Evolutionary conservation across 805 yeast species (phyloP).

Genomic region (Ogataea trehaloabstinens): DNA sequence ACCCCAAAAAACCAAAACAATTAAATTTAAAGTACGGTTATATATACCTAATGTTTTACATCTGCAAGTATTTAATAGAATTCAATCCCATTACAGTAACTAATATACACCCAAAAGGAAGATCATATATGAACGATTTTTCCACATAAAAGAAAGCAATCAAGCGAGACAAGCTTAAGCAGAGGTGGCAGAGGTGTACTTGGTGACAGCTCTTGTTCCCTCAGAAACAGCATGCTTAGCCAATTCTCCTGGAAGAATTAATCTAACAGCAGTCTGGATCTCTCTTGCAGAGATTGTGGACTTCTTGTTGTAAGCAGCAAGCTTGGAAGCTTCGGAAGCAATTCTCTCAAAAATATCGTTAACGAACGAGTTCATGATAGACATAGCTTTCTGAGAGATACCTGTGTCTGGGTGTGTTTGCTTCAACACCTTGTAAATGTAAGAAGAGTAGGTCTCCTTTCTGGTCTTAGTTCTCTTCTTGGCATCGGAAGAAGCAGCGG

Average conservation of each 20-base stretch:
- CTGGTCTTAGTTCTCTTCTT: conserved; percentile 94
- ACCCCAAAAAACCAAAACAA: too few relatives aligned
- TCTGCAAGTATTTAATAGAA: conserved; percentile 11
- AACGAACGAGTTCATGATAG: conserved; percentile 97
- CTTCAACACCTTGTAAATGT: conserved; percentile 96
- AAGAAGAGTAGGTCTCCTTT: conserved; percentile 97
- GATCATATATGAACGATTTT: conserved; percentile 15
- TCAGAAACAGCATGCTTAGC: conserved; percentile 98
- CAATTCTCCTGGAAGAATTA: conserved; percentile 95
- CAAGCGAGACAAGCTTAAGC: conserved; percentile 25
- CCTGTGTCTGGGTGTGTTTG: conserved; percentile 99
- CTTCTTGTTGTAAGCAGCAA: conserved; percentile 98
- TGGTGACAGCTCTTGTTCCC: conserved; percentile 97
- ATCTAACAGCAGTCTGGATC: conserved; percentile 96
- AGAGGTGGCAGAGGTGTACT: conserved; percentile 69
- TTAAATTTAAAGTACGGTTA: too few relatives aligned
- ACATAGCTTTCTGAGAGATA: conserved; percentile 98
- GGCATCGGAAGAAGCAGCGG: conserved; percentile 74
- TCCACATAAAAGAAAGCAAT: conserved; percentile 15
- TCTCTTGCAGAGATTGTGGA: conserved; percentile 97
- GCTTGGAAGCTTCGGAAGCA: conserved; percentile 95
- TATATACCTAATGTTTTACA: too few relatives aligned
- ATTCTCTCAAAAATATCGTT: conserved; percentile 98
- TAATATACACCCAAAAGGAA: conserved; percentile 34
- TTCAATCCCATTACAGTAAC: conserved; percentile 26